phyloP scores from a whole-genome alignment of 208 protist genomes.

The Sergeia podlipaevii region DNA sequence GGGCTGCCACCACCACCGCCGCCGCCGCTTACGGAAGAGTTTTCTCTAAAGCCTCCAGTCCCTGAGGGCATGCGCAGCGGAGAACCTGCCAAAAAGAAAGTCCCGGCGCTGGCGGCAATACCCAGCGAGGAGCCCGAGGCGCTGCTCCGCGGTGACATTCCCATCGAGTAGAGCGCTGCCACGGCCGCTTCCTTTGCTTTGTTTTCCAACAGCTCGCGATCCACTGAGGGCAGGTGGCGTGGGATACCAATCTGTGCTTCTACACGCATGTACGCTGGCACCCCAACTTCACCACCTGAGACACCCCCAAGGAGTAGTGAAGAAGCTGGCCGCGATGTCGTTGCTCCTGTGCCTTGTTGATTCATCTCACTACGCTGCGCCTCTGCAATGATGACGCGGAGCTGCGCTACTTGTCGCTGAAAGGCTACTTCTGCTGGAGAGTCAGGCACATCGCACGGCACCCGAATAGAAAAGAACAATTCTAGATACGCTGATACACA shows the following conservation, averaged over 20 bases:
- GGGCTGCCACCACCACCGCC: too few species aligned
- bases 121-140: too few species aligned
- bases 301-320: neutral
- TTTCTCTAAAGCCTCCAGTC: too few species aligned
- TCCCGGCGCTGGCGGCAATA: constrained; percentile 15
- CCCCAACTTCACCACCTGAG: neutral
- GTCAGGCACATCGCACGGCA: constrained; percentile 16
- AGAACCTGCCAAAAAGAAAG: constrained; percentile 13
- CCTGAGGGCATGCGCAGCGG: constrained; percentile 1
- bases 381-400: neutral
- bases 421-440: constrained; percentile 29
- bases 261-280: constrained; percentile 24
- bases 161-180: too few species aligned
- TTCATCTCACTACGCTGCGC: neutral
- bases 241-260: constrained; percentile 17
- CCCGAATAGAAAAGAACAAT: constrained; percentile 4
- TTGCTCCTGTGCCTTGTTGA: too few species aligned
- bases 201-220: constrained; percentile 24
- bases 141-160: too few species aligned
- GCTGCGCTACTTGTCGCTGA: constrained; percentile 22
- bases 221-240: constrained; percentile 35
- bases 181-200: too few species aligned
- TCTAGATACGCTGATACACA: constrained; percentile 48
- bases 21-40: too few species aligned
- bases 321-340: constrained; percentile 8